Evolutionary conservation across 2,329 filamentous ascomycete genomes (phyloP).

Genomic region (Aspergillus brunneoviolaceus): DNA sequence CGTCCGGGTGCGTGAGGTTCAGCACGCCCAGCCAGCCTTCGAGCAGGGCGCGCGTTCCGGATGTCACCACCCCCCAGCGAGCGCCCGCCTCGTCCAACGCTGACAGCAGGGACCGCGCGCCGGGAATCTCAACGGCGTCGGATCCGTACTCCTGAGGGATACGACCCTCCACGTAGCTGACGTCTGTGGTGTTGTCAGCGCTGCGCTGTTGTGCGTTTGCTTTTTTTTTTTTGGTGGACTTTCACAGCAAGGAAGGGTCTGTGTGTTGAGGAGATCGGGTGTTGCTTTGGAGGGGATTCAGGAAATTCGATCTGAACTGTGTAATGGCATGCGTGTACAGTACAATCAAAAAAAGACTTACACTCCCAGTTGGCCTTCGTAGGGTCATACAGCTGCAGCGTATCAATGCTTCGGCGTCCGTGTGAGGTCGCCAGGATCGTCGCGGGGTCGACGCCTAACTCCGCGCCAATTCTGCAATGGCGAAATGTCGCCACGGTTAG

Average conservation of each 20-base stretch:
- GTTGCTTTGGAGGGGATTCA: background rate
- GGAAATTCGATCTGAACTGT: background rate
- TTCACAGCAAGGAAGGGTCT: background rate
- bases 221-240: background rate
- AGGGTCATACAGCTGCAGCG: constrained; percentile 73
- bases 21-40: constrained; percentile 70
- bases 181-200: constrained; percentile 56
- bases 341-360: constrained; percentile 47
- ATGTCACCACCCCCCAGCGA: constrained; percentile 83
- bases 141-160: constrained; percentile 75
- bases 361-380: constrained; percentile 91
- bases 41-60: constrained; percentile 66
- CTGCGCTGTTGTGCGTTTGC: background rate
- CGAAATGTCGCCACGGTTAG: background rate
- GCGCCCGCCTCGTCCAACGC: constrained; percentile 61
- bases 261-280: background rate
- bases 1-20: constrained; percentile 62
- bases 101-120: constrained; percentile 69
- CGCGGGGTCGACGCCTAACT: constrained; percentile 80
- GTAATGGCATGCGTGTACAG: background rate
- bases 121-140: constrained; percentile 82
- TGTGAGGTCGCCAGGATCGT: constrained; percentile 89
- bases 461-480: constrained; percentile 56
- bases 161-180: constrained; percentile 72
- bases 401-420: constrained; percentile 84